Percentiles rank a stretch among this genome's conserved stretches.
Evolutionary conservation across 805 yeast genomes (phyloP).

Genomic region (Candida ulmi): DNA sequence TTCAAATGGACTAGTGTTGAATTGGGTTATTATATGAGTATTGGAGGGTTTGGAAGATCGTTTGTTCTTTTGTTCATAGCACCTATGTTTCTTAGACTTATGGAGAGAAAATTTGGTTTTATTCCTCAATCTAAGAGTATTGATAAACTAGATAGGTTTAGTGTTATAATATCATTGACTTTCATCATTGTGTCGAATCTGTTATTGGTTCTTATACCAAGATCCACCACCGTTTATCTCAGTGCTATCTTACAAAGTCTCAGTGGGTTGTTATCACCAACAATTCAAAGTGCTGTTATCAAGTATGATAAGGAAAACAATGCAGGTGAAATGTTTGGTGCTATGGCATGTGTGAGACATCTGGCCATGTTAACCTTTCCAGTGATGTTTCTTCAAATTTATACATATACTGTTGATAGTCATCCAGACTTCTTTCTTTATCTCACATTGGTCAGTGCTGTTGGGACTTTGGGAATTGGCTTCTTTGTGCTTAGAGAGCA

Average conservation of each 20-base stretch:
- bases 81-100: constrained; percentile 7
- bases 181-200: too few relatives aligned
- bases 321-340: constrained; percentile 20
- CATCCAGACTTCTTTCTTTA: constrained; percentile 1
- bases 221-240: constrained; percentile 5
- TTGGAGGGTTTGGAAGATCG: constrained; percentile 19
- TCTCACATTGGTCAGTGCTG: too few relatives aligned
- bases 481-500: too few relatives aligned
- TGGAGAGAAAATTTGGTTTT: neutral
- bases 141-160: too few relatives aligned
- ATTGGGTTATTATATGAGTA: constrained; percentile 21
- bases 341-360: constrained; percentile 17
- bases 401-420: constrained; percentile 9
- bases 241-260: constrained; percentile 14
- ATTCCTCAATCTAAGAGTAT: too few relatives aligned
- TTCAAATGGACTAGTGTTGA: constrained; percentile 21
- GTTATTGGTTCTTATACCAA: neutral
- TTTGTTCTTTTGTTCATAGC: constrained; percentile 12
- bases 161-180: too few relatives aligned
- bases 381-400: constrained; percentile 12
- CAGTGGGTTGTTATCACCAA: constrained; percentile 17
- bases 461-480: too few relatives aligned
- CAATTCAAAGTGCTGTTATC: constrained; percentile 13
- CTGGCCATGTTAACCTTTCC: constrained; percentile 15
- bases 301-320: constrained; percentile 14